Percentiles rank a stretch among this genome's conserved stretches.
These are phyloP conservation scores for Zasmidium citrigriseum DNA, from an alignment of 2,329 filamentous ascomycete species.

Conservation along the genomic window DNA sequence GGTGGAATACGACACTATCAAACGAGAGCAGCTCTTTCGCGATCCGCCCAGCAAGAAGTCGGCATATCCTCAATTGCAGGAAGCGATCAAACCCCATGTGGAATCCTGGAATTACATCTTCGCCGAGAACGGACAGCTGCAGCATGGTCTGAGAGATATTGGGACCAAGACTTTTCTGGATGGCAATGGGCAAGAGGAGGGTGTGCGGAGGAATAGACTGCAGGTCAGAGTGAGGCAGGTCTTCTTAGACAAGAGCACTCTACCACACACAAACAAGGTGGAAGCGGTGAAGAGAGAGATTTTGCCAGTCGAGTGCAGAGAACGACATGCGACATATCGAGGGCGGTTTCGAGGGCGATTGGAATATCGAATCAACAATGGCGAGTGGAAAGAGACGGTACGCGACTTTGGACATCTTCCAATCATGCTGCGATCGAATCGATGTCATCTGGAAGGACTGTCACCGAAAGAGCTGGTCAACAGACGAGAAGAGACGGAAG, in stretches of 20 bases:
- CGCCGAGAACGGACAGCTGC: slow-evolving; percentile 68
- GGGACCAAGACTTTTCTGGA: slow-evolving; percentile 86
- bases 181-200: slow-evolving; percentile 58
- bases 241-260: slow-evolving; percentile 75
- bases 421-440: slow-evolving; percentile 89
- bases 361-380: slow-evolving; percentile 84
- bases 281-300: slow-evolving; percentile 79
- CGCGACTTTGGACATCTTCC: slow-evolving; percentile 87
- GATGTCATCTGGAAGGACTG: slow-evolving; percentile 85
- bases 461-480: slow-evolving; percentile 80
- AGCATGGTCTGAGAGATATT: slow-evolving; percentile 81
- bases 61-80: slow-evolving; percentile 83
- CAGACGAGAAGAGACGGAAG: slow-evolving; percentile 92
- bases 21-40: slow-evolving; percentile 84
- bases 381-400: slow-evolving; percentile 77
- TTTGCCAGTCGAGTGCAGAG: slow-evolving; percentile 87
- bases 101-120: slow-evolving; percentile 95
- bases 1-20: slow-evolving; percentile 79
- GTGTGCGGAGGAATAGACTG: slow-evolving; percentile 64
- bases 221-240: slow-evolving; percentile 78
- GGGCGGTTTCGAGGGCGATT: slow-evolving; percentile 81
- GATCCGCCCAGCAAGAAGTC: slow-evolving; percentile 84
- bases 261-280: slow-evolving; percentile 82
- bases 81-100: slow-evolving; percentile 87
- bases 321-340: slow-evolving; percentile 88